A percentile compares a stretch with the other conserved stretches of the same genome.
Evolutionary conservation across 495 filamentous ascomycete genomes (phyloP).

Genomic region (Evansstolkia leycettana): DNA sequence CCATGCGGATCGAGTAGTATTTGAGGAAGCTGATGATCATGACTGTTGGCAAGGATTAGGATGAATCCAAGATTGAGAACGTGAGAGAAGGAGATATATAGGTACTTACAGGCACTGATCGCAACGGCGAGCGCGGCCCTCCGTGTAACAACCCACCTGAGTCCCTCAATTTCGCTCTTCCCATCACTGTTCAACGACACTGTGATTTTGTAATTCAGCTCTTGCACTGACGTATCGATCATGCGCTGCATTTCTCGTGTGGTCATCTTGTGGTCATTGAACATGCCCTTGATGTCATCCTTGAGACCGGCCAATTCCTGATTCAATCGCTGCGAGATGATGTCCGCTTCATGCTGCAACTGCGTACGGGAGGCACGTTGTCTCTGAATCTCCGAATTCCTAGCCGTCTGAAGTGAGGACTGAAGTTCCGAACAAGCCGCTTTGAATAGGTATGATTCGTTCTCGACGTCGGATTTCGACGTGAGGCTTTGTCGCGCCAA

Average conservation of each 20-base stretch:
- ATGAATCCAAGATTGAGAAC: background rate
- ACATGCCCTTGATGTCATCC: slow-evolving; percentile 88
- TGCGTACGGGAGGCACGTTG: slow-evolving; percentile 69
- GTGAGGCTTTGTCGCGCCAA: slow-evolving; percentile 65
- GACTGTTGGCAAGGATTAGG: slow-evolving; percentile 21
- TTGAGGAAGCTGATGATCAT: slow-evolving; percentile 37
- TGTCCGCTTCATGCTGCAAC: slow-evolving; percentile 88
- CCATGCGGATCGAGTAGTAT: slow-evolving; percentile 26
- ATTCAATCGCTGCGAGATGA: slow-evolving; percentile 66
- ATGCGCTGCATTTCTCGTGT: slow-evolving; percentile 73
- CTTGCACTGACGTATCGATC: slow-evolving; percentile 76
- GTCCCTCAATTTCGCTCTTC: slow-evolving; percentile 78
- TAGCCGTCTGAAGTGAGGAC: slow-evolving; percentile 54
- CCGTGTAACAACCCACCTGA: slow-evolving; percentile 83
- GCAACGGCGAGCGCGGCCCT: slow-evolving; percentile 72
- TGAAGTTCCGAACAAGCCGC: slow-evolving; percentile 88
- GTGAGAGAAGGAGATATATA: background rate
- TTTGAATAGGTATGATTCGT: slow-evolving; percentile 85
- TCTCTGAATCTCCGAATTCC: slow-evolving; percentile 46
- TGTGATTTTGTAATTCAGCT: slow-evolving; percentile 88
- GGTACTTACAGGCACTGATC: slow-evolving; percentile 25
- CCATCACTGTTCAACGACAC: slow-evolving; percentile 74
- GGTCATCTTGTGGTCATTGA: slow-evolving; percentile 90
- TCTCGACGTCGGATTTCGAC: slow-evolving; percentile 68
- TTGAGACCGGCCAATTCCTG: slow-evolving; percentile 70